A percentile compares a stretch with the other conserved stretches of the same genome.
Evolutionary conservation across 2,329 filamentous ascomycete species (phyloP).

Genomic region (Aspergillus amoenus): DNA sequence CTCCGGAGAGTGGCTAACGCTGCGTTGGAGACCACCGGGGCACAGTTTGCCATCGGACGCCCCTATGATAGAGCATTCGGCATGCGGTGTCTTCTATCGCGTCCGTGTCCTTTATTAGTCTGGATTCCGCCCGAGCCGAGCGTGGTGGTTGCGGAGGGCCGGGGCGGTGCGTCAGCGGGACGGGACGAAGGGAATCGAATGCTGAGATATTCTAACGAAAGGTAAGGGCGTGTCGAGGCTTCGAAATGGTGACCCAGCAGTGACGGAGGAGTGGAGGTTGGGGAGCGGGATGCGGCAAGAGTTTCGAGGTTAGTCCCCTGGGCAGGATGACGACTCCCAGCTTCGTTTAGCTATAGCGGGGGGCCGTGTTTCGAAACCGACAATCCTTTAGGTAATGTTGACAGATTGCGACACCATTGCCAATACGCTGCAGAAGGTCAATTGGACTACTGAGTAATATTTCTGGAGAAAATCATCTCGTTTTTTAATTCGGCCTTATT

Average conservation of each 20-base stretch:
- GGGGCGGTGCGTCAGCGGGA: neutral
- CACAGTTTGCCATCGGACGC: conserved; percentile 36
- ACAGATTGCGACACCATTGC: neutral
- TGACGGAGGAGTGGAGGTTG: conserved; percentile 2
- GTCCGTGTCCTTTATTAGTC: conserved; percentile 22
- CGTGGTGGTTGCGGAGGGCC: neutral
- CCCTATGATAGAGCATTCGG: conserved; percentile 38
- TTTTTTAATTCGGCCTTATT: neutral
- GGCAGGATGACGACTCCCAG: conserved; percentile 18
- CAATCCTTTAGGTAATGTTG: neutral
- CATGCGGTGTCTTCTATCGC: conserved; percentile 29
- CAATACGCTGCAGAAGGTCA: neutral
- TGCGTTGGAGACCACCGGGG: conserved; percentile 31
- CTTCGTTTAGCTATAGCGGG: conserved; percentile 2
- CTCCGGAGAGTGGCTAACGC: conserved; percentile 20
- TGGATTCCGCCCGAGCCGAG: neutral
- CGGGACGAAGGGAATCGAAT: neutral
- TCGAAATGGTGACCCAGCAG: neutral
- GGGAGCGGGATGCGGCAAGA: conserved; percentile 14
- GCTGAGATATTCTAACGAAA: neutral
- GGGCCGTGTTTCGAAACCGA: conserved; percentile 3
- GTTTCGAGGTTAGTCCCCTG: conserved; percentile 1
- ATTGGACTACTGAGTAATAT: neutral
- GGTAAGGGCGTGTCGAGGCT: neutral
- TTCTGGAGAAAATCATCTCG: neutral